These are phyloP conservation scores for Teunomyces barrocoloradensis DNA, from an alignment of 805 yeast species.

Conservation along the genomic window DNA sequence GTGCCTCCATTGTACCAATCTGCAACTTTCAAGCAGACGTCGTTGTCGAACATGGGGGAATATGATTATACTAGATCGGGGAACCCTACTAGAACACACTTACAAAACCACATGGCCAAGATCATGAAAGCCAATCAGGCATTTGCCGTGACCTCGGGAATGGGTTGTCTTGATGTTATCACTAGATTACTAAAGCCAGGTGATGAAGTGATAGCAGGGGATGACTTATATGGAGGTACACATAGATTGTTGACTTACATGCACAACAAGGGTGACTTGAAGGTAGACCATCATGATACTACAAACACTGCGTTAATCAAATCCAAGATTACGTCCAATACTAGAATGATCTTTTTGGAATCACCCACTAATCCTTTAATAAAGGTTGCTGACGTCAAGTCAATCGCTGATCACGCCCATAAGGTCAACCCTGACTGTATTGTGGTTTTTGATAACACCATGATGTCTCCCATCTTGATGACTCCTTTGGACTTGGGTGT, in stretches of 20 bases:
- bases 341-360: constrained; percentile 82
- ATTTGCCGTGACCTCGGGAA: constrained; percentile 84
- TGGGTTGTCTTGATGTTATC: constrained; percentile 89
- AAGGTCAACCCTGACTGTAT: constrained; percentile 60
- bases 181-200: constrained; percentile 72
- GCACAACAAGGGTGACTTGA: constrained; percentile 59
- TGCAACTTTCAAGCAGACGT: constrained; percentile 88
- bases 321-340: constrained; percentile 51
- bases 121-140: constrained; percentile 77
- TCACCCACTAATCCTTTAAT: constrained; percentile 93
- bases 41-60: constrained; percentile 69
- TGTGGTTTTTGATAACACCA: constrained; percentile 90
- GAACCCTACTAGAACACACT: constrained; percentile 82
- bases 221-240: constrained; percentile 93
- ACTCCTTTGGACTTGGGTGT: constrained; percentile 83
- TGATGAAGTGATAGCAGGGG: constrained; percentile 92
- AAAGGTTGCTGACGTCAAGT: constrained; percentile 77
- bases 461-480: constrained; percentile 91
- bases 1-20: constrained; percentile 88
- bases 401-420: constrained; percentile 67
- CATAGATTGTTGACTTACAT: constrained; percentile 78
- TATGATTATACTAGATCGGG: constrained; percentile 85
- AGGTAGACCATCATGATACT: constrained; percentile 77
- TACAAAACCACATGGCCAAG: constrained; percentile 74
- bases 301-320: constrained; percentile 63